Conservation (phyloP, 345 rosid species). For the Gossypioides kirkii region DNA sequence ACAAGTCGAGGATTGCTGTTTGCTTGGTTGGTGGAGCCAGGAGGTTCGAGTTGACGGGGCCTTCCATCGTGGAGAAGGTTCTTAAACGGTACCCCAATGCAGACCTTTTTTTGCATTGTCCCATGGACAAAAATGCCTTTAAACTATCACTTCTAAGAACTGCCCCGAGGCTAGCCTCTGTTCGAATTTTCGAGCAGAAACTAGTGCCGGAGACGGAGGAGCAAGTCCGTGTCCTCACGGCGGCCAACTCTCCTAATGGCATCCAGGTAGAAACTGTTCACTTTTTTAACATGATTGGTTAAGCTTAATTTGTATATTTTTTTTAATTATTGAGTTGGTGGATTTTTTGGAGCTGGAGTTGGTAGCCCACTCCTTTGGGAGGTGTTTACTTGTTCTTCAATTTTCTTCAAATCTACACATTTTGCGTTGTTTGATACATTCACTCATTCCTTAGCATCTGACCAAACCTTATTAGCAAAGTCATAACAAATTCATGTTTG, state of each 20-base stretch:
- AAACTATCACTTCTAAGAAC: constrained; percentile 57
- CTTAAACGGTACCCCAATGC: constrained; percentile 65
- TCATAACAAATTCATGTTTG: background rate
- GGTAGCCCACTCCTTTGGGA: constrained; percentile 3
- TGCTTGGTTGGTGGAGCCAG: constrained; percentile 95
- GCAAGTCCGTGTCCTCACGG: constrained; percentile 67
- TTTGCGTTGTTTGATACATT: background rate
- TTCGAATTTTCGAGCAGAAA: constrained; percentile 61
- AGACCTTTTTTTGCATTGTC: constrained; percentile 83
- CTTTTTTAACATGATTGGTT: background rate
- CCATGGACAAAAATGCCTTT: constrained; percentile 57
- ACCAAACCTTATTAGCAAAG: background rate
- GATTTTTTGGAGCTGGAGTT: background rate
- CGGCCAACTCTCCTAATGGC: constrained; percentile 74
- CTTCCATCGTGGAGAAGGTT: constrained; percentile 67
- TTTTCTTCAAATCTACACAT: background rate
- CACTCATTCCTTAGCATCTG: background rate
- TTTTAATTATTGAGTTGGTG: background rate
- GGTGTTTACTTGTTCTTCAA: background rate
- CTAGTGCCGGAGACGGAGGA: constrained; percentile 44
- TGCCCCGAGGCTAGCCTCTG: constrained; percentile 62
- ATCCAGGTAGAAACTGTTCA: constrained; percentile 53
- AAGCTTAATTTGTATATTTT: background rate
- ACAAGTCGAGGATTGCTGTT: constrained; percentile 59
- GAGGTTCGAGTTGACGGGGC: constrained; percentile 86